phyloP scores from a whole-genome alignment of 2,329 filamentous ascomycete genomes.

The Myrmaecium sp. region DNA sequence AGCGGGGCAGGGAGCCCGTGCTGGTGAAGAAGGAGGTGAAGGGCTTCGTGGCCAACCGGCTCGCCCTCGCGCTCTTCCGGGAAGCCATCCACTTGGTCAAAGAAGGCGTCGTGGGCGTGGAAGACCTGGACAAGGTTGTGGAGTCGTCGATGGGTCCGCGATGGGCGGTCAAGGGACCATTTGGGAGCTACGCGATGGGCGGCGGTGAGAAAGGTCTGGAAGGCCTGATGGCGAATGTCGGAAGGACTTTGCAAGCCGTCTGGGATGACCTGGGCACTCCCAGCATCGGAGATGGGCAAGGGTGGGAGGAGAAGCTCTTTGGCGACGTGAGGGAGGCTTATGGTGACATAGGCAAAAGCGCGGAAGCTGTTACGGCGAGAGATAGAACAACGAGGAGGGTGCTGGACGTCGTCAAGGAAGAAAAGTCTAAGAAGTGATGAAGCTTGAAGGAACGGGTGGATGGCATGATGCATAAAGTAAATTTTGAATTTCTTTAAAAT shows the following conservation, averaged over 20 bases:
- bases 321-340: slow-evolving; percentile 29
- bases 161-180: slow-evolving; percentile 39
- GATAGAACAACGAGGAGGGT: slow-evolving; percentile 26
- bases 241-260: slow-evolving; percentile 35
- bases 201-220: slow-evolving; percentile 36
- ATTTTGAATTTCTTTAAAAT: too few species aligned
- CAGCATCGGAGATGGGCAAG: slow-evolving; percentile 21
- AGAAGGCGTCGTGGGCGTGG: slow-evolving; percentile 33
- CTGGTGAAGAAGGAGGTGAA: slow-evolving; percentile 33
- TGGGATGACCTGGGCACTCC: slow-evolving; percentile 34
- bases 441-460: too few species aligned
- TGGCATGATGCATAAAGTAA: too few species aligned
- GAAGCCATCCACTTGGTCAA: slow-evolving; percentile 39
- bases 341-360: slow-evolving; percentile 26
- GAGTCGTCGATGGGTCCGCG: slow-evolving; percentile 34
- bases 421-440: too few species aligned
- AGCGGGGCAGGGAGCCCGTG: slow-evolving; percentile 28
- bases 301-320: slow-evolving; percentile 31
- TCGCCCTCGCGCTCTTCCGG: slow-evolving; percentile 38
- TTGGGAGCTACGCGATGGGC: slow-evolving; percentile 42
- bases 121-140: slow-evolving; percentile 37
- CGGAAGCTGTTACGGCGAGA: slow-evolving; percentile 20
- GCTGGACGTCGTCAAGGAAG: slow-evolving; percentile 20
- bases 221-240: slow-evolving; percentile 39
- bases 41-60: slow-evolving; percentile 41